A percentile compares a stretch with the other conserved stretches of the same genome.
Evolutionary conservation across 352 stramenopile genomes (phyloP).

Genomic region (Phytophthora hybrid): DNA sequence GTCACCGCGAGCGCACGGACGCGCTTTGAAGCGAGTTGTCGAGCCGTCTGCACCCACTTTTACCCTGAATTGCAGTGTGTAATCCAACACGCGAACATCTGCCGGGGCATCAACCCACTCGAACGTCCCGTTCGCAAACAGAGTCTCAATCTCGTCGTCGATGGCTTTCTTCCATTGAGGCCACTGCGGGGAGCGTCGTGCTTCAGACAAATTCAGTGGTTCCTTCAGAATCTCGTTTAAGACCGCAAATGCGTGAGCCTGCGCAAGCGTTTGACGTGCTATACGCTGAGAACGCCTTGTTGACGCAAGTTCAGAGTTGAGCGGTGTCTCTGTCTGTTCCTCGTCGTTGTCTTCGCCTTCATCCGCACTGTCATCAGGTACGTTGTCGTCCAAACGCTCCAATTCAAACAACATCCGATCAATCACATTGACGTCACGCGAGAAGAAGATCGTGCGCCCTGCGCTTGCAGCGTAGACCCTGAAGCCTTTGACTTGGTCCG

Average conservation of each 20-base stretch:
- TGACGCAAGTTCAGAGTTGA: not conserved
- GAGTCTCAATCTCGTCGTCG: not conserved
- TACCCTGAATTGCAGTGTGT: constrained; percentile 7
- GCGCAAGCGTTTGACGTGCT: not conserved
- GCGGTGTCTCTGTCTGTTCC: not conserved
- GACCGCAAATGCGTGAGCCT: not conserved
- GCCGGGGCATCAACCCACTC: not conserved
- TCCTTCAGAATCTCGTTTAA: not conserved
- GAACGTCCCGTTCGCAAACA: constrained; percentile 1
- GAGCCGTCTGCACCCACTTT: not conserved
- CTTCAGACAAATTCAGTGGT: not conserved
- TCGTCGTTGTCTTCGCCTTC: not conserved
- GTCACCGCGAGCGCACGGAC: constrained; percentile 3
- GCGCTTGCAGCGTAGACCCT: not conserved
- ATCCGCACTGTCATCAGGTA: not conserved
- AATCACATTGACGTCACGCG: not conserved
- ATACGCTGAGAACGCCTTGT: not conserved
- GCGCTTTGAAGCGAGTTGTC: not conserved
- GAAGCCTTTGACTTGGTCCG: not conserved
- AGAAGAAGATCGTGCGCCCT: not conserved
- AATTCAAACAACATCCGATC: constrained; percentile 14
- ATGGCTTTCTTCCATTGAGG: constrained; percentile 11
- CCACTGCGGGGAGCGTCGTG: not conserved
- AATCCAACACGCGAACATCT: not conserved
- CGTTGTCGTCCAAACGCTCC: not conserved